These are phyloP conservation scores for Codiaeum variegatum DNA, from an alignment of 441 rosid species.

Conservation along the genomic window DNA sequence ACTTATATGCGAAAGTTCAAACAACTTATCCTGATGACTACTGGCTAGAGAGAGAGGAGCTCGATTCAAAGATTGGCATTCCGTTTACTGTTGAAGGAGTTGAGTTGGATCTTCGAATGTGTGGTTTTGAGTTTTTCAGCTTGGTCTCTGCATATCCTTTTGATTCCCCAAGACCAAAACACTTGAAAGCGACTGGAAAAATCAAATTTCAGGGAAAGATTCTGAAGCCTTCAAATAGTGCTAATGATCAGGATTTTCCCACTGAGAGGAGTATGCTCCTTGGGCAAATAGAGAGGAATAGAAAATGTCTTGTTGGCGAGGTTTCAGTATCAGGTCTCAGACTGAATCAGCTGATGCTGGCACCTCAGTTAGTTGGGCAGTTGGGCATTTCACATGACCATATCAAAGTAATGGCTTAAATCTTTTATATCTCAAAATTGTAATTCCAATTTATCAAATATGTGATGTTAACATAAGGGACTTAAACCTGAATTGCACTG, in stretches of 20 bases:
- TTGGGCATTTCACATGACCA: conserved; percentile 70
- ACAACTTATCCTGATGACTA: conserved; percentile 71
- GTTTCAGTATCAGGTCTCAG: conserved; percentile 83
- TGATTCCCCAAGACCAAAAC: conserved; percentile 96
- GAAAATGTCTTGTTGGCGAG: conserved; percentile 74
- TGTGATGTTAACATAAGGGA: neutral
- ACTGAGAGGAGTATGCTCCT: conserved; percentile 31
- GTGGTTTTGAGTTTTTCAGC: conserved; percentile 96
- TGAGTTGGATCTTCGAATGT: conserved; percentile 94
- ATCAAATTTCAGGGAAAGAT: conserved; percentile 90
- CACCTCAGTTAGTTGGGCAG: conserved; percentile 84
- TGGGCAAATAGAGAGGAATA: conserved; percentile 29
- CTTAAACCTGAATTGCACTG: conserved; percentile 16
- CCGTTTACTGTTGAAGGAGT: conserved; percentile 90
- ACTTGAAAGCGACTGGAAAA: conserved; percentile 92
- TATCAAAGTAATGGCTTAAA: conserved; percentile 58
- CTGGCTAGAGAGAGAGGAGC: conserved; percentile 44
- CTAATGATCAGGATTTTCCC: conserved; percentile 33
- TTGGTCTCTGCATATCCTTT: conserved; percentile 80
- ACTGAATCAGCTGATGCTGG: conserved; percentile 89
- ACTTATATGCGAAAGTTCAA: conserved; percentile 69
- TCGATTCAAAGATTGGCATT: conserved; percentile 35
- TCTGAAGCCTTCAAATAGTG: conserved; percentile 34
- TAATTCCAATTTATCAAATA: neutral
- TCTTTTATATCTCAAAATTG: conserved; percentile 7